Conservation (phyloP, 202 grass and related monocot genomes). For the Elaeis oleifera region DNA sequence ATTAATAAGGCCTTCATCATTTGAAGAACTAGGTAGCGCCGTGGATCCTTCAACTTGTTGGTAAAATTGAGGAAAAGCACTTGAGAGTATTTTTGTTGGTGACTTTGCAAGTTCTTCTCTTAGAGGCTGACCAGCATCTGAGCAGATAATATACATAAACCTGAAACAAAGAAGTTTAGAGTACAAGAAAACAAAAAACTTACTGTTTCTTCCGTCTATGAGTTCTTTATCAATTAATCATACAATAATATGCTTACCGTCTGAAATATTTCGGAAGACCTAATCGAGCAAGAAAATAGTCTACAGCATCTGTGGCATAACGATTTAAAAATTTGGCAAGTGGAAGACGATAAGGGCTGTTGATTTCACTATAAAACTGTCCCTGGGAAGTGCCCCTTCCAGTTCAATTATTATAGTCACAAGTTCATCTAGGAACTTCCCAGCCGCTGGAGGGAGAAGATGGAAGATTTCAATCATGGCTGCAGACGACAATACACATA, state of each 20-base stretch:
- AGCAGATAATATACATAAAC: conserved; percentile 99
- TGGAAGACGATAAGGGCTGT: conserved; percentile 87
- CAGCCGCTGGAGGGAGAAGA: conserved; percentile 78
- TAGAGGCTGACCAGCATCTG: conserved; percentile 63
- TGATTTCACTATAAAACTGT: conserved; percentile 99
- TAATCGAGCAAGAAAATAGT: conserved; percentile 93
- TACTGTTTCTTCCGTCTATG: no score
- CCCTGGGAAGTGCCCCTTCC: conserved; percentile 76
- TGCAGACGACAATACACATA: conserved; percentile 24
- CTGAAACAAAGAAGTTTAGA: conserved; percentile 41
- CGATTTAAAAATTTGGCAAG: conserved; percentile 94
- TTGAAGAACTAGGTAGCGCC: conserved; percentile 50
- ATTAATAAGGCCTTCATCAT: conserved; percentile 57
- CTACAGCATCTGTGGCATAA: conserved; percentile 70
- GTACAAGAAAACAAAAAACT: not conserved
- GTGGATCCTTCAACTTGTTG: conserved; percentile 43
- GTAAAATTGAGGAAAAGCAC: conserved; percentile 79
- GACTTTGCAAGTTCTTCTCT: conserved; percentile 88
- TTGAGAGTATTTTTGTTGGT: conserved; percentile 88
- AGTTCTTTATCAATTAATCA: not conserved
- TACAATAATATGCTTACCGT: conserved; percentile 34
- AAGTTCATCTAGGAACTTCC: conserved; percentile 96
- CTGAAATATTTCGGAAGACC: conserved; percentile 87
- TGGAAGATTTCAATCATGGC: conserved; percentile 99
- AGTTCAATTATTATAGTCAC: conserved; percentile 96